Base-by-base conservation (phyloP, 75 land plant genomes). In the Picea glauca region DNA sequence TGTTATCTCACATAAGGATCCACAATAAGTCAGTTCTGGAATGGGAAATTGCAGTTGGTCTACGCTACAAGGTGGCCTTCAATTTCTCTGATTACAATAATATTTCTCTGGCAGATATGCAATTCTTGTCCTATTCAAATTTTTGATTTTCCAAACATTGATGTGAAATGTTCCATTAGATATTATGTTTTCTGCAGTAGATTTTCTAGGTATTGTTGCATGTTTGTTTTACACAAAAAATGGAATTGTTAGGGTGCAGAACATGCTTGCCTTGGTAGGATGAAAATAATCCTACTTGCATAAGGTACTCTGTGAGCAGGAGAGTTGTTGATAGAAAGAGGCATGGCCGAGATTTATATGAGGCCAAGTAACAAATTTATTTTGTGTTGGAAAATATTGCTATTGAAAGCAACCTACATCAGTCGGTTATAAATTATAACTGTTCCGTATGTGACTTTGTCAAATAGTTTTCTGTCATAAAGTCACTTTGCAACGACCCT, bases 1-100 rank as follows among this genome's bases (percentile, higher is more conserved):
- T 96, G 17, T 77, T 96, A 18, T 95, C 98, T 58, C 99, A 96
- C 38, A 89, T 94, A 67, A 85, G 93, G 76, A 94, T 94, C 57
- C 88, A 94, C 62, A 96, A 96, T 76, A 96, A 96, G 76, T 94
- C 99, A 58, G 98, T 96, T 31, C 88, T 94, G 56, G 99, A 96
- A 83, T 96, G 99, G 98, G 99, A 96, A 62, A 92, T 96, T 76
- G 80, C 98, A 12, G 88, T 82, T 79, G 93, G 99, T 38, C 78
- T 96, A 79, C 92, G 90, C 31, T 93, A 83, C 78, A 96, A 96
- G 98, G 98, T 94, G 74, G 20, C 23, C 4, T 33, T 54, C 26
- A 75, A 75, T 61, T 76, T n/a, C 38, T 74, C n/a, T n/a, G 31
- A 13, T 58, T 54, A 50, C 58, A 79, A 3, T 64, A 57, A n/a